Conservation (phyloP, 345 rosid species). For the Gossypium sturtianum region DNA sequence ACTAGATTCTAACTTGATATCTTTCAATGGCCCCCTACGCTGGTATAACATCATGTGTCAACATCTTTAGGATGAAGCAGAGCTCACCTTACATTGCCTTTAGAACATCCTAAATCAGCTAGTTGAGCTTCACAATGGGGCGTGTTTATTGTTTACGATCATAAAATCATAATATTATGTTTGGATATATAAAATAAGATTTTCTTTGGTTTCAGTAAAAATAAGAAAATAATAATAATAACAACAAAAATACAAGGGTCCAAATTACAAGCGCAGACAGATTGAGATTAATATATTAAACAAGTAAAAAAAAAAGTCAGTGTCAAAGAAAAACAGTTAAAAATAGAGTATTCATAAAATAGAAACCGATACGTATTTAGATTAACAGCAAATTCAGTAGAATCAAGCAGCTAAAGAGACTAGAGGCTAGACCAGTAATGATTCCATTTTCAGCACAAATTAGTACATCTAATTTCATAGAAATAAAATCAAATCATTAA, state of each 20-base stretch:
- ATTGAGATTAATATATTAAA: constrained; percentile 4
- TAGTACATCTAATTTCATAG: not conserved
- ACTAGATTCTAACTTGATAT: not conserved
- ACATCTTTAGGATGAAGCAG: not conserved
- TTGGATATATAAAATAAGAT: not conserved
- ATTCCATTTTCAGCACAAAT: not conserved
- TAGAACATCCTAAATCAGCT: not conserved
- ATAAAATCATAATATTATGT: not conserved
- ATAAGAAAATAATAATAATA: not conserved
- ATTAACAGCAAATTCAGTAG: not conserved
- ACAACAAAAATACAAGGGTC: constrained; percentile 1
- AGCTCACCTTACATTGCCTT: not conserved
- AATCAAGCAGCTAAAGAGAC: not conserved
- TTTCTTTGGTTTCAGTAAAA: not conserved
- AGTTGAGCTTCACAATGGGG: not conserved
- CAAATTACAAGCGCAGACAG: not conserved
- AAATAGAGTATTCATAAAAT: not conserved
- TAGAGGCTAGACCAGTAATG: constrained; percentile 1
- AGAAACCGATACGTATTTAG: not conserved
- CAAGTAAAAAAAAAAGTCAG: not conserved
- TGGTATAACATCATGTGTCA: not conserved
- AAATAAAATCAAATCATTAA: not conserved
- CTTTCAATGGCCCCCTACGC: not conserved
- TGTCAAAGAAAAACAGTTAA: not conserved
- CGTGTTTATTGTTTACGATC: not conserved